Evolutionary conservation across 495 filamentous ascomycete species (phyloP), one percentile per base, ranked within the genome.

Genomic region (Oidiodendron maius): DNA sequence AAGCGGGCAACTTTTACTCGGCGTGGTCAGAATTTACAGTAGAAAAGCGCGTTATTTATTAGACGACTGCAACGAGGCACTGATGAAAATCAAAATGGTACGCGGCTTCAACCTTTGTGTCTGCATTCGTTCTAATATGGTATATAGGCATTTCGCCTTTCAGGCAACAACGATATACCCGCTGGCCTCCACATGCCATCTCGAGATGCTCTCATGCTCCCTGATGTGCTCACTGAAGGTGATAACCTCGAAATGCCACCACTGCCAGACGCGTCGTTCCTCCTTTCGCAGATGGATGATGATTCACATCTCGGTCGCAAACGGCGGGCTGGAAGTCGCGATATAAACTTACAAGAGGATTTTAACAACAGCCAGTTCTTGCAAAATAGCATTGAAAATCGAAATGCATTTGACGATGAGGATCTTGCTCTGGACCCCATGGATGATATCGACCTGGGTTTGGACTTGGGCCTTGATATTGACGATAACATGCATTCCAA

Each of bases 31-130:
- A 55, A 98, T 98, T 45, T 97, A 98, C 66, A 95, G 89, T 62
- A 78, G 94, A 50, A 98, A 98, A 68, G 89, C 93, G 59, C 84
- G 90, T 52, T 98, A 98, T 64, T 72, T 98, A 12, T 70, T 96
- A 32, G 93, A 97, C 62, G 93, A 98, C 63, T 98, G 93, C 71
- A 95, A 91, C 60, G 93, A 98, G 68, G 91, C 93, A 21, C 70
- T 97, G 47, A 81, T 93, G 74, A 96, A 96, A 67, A 95, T 98
- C 58, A 96, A 96, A 63, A 93, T 96, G 91, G 91, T 96, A 75
- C 21, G 76, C 48, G 21, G 42, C 20, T 32, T 41, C 41, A n/a
- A 37, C 12, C 36, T 21, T 35, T 21, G 32, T 38, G 48, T 20
- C 16, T 35, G 37, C 10, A 23, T 25, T 36, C 32, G 55, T 51